Percentiles rank a stretch among this genome's conserved stretches.
Conservation (phyloP, 2,329 filamentous ascomycete species). For the Xylariaceae sp. region DNA sequence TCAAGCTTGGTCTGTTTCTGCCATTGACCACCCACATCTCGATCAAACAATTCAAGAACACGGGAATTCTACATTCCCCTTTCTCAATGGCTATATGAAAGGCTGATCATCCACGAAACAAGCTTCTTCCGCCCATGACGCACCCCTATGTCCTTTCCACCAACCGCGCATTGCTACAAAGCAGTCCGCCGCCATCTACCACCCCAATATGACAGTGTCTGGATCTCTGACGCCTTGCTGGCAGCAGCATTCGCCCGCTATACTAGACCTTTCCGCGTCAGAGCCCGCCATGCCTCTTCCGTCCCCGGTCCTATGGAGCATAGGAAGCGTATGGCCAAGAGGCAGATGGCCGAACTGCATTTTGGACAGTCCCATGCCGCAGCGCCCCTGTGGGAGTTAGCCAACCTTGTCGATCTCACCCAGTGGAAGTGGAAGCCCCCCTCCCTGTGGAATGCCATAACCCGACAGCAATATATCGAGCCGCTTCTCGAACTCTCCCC, state of each 20-base stretch:
- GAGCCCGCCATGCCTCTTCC: conserved; percentile 33
- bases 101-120: conserved; percentile 9
- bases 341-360: conserved; percentile 50
- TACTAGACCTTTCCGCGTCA: conserved; percentile 27
- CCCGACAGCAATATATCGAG: no score
- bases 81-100: conserved; percentile 3
- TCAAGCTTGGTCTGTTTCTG: no score
- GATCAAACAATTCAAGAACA: no score
- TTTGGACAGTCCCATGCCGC: conserved; percentile 34
- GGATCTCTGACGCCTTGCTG: conserved; percentile 58
- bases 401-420: conserved; percentile 40
- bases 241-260: conserved; percentile 46
- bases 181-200: conserved; percentile 41
- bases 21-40: no score
- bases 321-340: conserved; percentile 49
- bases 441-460: no score
- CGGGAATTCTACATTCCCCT: no score
- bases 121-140: conserved; percentile 1
- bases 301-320: conserved; percentile 53
- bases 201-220: conserved; percentile 43
- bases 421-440: conserved; percentile 53
- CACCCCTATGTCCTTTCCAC: conserved; percentile 42
- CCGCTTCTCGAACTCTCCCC: no score
- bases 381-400: conserved; percentile 44
- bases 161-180: conserved; percentile 46